These are phyloP conservation scores for Aspergillaceae sp. DNA, from an alignment of 2,329 filamentous ascomycete species.

Conservation along the genomic window DNA sequence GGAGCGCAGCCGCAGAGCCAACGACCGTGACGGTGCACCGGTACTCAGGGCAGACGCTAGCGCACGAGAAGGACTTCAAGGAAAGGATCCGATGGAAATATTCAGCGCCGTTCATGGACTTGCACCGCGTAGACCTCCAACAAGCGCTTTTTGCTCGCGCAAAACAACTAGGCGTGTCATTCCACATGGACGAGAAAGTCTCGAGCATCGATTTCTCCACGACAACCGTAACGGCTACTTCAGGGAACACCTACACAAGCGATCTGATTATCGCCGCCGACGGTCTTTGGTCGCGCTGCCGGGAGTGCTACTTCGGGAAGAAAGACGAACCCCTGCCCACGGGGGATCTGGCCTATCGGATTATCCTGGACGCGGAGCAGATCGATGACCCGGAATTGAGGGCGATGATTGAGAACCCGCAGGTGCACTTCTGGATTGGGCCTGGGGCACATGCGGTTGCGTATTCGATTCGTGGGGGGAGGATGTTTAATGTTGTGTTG, in stretches of 20 bases:
- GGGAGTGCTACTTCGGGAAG: constrained; percentile 41
- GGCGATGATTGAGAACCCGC: constrained; percentile 45
- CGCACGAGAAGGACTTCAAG: constrained; percentile 45
- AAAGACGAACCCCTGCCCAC: constrained; percentile 48
- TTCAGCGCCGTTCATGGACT: constrained; percentile 48
- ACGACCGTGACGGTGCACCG: constrained; percentile 25
- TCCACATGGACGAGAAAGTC: constrained; percentile 44
- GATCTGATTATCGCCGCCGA: constrained; percentile 57
- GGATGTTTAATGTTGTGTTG: constrained; percentile 58
- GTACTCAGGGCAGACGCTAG: constrained; percentile 27
- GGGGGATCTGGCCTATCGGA: constrained; percentile 57
- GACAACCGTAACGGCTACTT: constrained; percentile 29
- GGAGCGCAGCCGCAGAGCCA: constrained; percentile 23
- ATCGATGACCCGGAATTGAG: constrained; percentile 44
- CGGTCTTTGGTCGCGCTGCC: constrained; percentile 54
- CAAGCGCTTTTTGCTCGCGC: constrained; percentile 45
- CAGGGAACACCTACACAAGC: constrained; percentile 35
- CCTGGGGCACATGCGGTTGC: constrained; percentile 53
- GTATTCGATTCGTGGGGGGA: constrained; percentile 50
- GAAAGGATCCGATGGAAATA: constrained; percentile 48
- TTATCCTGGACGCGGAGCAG: constrained; percentile 47
- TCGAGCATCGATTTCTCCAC: constrained; percentile 29
- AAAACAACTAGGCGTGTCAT: constrained; percentile 43
- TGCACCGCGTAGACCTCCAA: constrained; percentile 57
- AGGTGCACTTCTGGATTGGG: constrained; percentile 56